Percentiles rank a stretch among this genome's conserved stretches.
Evolutionary conservation across 2,329 filamentous ascomycete species (phyloP).

Genomic region (Onygenales sp.): DNA sequence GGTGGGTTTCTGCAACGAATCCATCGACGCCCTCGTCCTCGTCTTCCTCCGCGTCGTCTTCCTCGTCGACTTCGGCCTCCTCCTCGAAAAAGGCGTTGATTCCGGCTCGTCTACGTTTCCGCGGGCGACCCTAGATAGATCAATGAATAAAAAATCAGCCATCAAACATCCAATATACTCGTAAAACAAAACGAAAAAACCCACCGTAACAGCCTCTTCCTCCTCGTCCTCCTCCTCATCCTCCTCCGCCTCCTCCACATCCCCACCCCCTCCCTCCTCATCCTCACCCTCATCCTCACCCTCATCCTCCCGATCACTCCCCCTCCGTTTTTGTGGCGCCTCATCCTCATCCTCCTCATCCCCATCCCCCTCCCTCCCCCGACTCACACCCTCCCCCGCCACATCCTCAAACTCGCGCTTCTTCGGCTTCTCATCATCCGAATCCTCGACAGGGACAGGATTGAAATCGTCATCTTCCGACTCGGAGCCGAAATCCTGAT

Average conservation of each 20-base stretch:
- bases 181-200: slow-evolving; percentile 10
- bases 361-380: slow-evolving; percentile 14
- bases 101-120: slow-evolving; percentile 67
- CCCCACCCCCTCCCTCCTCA: slow-evolving; percentile 36
- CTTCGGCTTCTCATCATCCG: slow-evolving; percentile 51
- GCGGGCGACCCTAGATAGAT: slow-evolving; percentile 51
- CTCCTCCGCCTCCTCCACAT: slow-evolving; percentile 33
- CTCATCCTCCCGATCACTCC: slow-evolving; percentile 37
- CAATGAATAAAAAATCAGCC: slow-evolving; percentile 11
- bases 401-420: slow-evolving; percentile 28
- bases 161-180: slow-evolving; percentile 12
- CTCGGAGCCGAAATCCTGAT: slow-evolving; percentile 45
- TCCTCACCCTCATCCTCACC: slow-evolving; percentile 31
- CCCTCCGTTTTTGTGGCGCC: slow-evolving; percentile 21
- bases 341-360: slow-evolving; percentile 16
- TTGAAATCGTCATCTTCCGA: slow-evolving; percentile 85
- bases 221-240: slow-evolving; percentile 20
- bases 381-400: neutral
- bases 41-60: slow-evolving; percentile 79
- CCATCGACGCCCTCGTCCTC: slow-evolving; percentile 81
- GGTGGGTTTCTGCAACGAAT: slow-evolving; percentile 82
- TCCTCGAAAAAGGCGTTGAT: slow-evolving; percentile 91
- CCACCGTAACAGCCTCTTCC: slow-evolving; percentile 50
- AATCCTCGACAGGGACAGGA: slow-evolving; percentile 62
- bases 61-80: slow-evolving; percentile 92